Evolutionary conservation across 2,329 filamentous ascomycete genomes (phyloP), one percentile per base, ranked within the genome.

Genomic region (Apiospora arundinis): DNA sequence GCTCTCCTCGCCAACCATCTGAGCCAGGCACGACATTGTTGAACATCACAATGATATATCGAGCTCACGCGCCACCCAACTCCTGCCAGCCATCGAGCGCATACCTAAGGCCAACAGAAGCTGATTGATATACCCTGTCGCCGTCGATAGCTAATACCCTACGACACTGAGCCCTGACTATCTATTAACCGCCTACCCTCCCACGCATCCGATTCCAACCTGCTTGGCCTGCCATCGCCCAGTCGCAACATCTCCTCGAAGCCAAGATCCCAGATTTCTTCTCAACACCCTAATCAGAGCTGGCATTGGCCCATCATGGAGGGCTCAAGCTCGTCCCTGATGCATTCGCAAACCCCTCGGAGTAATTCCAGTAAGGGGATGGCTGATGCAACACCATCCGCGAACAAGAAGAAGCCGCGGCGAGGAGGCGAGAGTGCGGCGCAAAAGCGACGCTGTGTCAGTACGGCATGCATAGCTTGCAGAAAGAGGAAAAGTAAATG

Each of bases 401-500:
- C 75, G 21, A 75, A 78, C 65, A 86, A 83, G 80, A 89, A 88
- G 81, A 88, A 87, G 77, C 76, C 86, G 23, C 83, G 87, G 74
- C 84, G 86, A 73, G 82, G 83, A 48, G 82, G 81, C 71, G 86
- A 89, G 70, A 73, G 82, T 3, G 78, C 84, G 45, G 81, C 83
- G 71, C 86, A 89, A 76, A 95, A 95, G 81, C 87, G 93, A 74
- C 88, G 92, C 76, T 95, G 93, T 80, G 92, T 95, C 72, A 95
- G 92, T 82, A 95, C 92, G n/a, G 93, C 93, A 12, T 95, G 93
- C 79, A 90, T 95, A 77, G 93, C 93, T 23, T 95, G 93, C 72
- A 89, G 93, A 25, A 91, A 90, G 79, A 87, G 93, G 74, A 95
- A 95, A 78, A 93, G 91, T 67, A 95, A 95, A 88, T 98, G 95